These are phyloP conservation scores for Populus hybrid DNA, from an alignment of 441 rosid genomes.

Conservation along the genomic window DNA sequence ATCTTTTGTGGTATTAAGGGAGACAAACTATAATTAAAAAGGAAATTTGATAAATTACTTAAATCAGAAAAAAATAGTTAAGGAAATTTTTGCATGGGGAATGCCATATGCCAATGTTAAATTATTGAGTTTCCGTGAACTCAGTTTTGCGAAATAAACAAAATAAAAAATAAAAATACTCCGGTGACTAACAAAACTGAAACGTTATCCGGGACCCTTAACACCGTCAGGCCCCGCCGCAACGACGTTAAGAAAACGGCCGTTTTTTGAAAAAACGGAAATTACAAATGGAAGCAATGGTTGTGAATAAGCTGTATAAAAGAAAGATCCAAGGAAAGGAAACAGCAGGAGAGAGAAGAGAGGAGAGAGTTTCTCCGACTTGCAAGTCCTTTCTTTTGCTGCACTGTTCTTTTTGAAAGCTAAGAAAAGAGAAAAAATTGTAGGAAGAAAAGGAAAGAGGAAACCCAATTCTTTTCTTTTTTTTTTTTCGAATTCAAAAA, in stretches of 20 bases:
- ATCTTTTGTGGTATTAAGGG: no score
- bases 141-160: no score
- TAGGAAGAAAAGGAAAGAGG: not conserved
- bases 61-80: no score
- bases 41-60: no score
- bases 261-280: conserved; percentile 27
- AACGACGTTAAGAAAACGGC: conserved; percentile 37
- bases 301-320: conserved; percentile 33
- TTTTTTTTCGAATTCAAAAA: no score
- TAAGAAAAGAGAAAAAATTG: not conserved
- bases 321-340: conserved; percentile 18
- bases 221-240: conserved; percentile 46
- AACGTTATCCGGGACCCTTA: conserved; percentile 12
- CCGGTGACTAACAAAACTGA: not conserved
- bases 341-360: conserved; percentile 4
- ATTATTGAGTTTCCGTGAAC: conserved; percentile 33
- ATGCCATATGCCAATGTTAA: conserved; percentile 22
- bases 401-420: not conserved
- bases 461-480: not conserved
- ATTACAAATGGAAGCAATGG: no score
- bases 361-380: conserved; percentile 17
- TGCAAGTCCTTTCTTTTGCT: conserved; percentile 20
- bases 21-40: no score
- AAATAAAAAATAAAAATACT: not conserved
- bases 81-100: conserved; percentile 20